Evolutionary conservation across 106 monocot species (phyloP).

Genomic region (Acanthochlamys bracteata): DNA sequence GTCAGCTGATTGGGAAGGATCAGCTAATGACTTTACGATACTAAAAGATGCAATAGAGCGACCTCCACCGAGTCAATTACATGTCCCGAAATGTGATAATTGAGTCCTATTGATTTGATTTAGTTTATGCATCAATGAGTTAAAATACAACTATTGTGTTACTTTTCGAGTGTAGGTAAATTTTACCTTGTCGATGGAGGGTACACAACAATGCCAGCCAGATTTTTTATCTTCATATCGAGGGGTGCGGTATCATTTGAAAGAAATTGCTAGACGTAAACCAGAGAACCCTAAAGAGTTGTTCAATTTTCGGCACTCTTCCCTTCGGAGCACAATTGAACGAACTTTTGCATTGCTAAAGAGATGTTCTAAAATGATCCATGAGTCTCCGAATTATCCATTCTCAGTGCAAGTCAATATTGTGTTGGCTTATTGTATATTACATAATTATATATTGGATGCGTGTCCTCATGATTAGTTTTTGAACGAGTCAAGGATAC

Average conservation of each 20-base stretch:
- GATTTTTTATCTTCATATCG: neutral
- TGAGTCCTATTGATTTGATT: neutral
- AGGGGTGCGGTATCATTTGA: neutral
- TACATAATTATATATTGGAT: neutral
- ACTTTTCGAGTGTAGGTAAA: neutral
- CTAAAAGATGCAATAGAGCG: slow-evolving; percentile 2
- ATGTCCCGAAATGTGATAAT: neutral
- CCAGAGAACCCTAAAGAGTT: neutral
- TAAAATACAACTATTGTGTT: neutral
- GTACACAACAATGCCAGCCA: neutral
- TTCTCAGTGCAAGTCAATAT: neutral
- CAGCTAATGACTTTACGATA: slow-evolving; percentile 5
- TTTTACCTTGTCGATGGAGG: neutral
- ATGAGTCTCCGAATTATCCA: neutral
- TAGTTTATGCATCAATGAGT: neutral
- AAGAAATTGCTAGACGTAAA: neutral
- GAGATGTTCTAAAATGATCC: neutral
- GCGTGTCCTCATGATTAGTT: neutral
- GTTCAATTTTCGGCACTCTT: neutral
- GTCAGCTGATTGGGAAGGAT: slow-evolving; percentile 4
- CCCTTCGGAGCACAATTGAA: neutral
- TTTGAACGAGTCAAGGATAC: neutral
- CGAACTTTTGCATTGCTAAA: neutral
- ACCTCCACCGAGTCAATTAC: neutral
- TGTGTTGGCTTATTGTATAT: neutral